A percentile compares a stretch with the other conserved stretches of the same genome.
Evolutionary conservation across 148 eudicot species (phyloP).

Genomic region (Fagopyrum tataricum): DNA sequence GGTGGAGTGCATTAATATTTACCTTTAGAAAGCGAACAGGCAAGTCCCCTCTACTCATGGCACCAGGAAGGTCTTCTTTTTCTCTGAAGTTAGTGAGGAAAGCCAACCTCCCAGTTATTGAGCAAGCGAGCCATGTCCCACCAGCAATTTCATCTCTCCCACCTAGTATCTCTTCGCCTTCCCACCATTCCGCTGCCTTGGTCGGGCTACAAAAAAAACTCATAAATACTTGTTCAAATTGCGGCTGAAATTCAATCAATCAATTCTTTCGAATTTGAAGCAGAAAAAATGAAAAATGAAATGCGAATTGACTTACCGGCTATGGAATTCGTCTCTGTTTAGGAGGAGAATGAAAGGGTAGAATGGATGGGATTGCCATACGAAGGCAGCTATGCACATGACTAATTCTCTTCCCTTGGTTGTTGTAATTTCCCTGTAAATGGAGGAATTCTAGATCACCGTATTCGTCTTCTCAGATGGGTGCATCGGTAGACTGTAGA

Average conservation of each 20-base stretch:
- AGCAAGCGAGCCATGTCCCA: slow-evolving; percentile 82
- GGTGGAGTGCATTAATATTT: neutral
- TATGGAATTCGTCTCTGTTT: slow-evolving; percentile 76
- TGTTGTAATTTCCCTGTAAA: neutral
- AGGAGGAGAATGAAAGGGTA: slow-evolving; percentile 68
- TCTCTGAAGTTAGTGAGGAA: slow-evolving; percentile 84
- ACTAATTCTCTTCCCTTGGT: neutral
- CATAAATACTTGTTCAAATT: neutral
- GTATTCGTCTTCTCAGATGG: neutral
- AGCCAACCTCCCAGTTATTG: slow-evolving; percentile 55
- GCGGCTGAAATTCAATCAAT: neutral
- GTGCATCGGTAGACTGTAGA: neutral
- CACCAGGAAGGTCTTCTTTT: slow-evolving; percentile 20
- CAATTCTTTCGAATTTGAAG: neutral
- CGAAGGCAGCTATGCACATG: slow-evolving; percentile 77
- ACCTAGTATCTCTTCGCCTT: slow-evolving; percentile 62
- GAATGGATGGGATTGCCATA: slow-evolving; percentile 76
- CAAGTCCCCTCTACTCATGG: slow-evolving; percentile 63
- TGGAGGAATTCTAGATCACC: neutral
- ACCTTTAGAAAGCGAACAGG: slow-evolving; percentile 81
- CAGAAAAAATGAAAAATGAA: neutral
- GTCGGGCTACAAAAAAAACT: slow-evolving; percentile 40
- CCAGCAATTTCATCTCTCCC: slow-evolving; percentile 76
- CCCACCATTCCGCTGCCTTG: slow-evolving; percentile 72
- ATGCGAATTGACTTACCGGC: slow-evolving; percentile 33